phyloP scores from a whole-genome alignment of 2,329 filamentous ascomycete species.

The Fusarium nanum region DNA sequence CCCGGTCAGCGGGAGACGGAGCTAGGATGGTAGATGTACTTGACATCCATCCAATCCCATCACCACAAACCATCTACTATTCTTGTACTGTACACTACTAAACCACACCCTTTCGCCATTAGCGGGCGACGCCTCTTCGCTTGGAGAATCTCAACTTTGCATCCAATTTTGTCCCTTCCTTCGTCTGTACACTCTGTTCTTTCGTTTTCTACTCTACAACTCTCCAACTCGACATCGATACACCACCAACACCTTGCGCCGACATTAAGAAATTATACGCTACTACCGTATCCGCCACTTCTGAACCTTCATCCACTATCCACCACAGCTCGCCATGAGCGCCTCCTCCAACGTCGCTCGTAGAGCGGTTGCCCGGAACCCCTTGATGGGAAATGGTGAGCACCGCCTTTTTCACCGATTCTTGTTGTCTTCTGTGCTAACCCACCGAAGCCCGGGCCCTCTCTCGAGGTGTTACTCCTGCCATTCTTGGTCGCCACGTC shows the following conservation, averaged over 20 bases:
- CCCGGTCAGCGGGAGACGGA: slow-evolving; percentile 40
- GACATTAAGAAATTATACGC: slow-evolving; percentile 14
- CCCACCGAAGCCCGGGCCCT: slow-evolving; percentile 57
- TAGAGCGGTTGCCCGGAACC: slow-evolving; percentile 64
- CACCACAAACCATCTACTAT: slow-evolving; percentile 34
- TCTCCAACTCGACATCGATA: slow-evolving; percentile 11
- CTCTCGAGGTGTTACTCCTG: slow-evolving; percentile 60
- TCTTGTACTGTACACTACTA: slow-evolving; percentile 19
- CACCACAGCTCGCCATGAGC: slow-evolving; percentile 60
- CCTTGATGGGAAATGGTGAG: slow-evolving; percentile 63
- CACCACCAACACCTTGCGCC: slow-evolving; percentile 5
- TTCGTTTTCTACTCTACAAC: background rate
- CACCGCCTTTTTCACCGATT: slow-evolving; percentile 22
- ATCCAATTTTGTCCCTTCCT: slow-evolving; percentile 44
- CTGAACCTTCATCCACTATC: slow-evolving; percentile 14
- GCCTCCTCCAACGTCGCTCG: slow-evolving; percentile 67
- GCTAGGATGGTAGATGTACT: slow-evolving; percentile 31
- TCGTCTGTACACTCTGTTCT: slow-evolving; percentile 30
- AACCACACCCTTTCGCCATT: slow-evolving; percentile 36
- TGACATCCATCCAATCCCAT: slow-evolving; percentile 34
- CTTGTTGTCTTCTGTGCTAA: slow-evolving; percentile 42
- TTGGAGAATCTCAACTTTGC: slow-evolving; percentile 41
- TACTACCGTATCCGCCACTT: slow-evolving; percentile 14
- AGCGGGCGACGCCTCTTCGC: slow-evolving; percentile 40
- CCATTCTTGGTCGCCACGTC: slow-evolving; percentile 60